phyloP scores from a whole-genome alignment of 768 basidiomycete species.

The Holtermanniella nyarrowii region DNA sequence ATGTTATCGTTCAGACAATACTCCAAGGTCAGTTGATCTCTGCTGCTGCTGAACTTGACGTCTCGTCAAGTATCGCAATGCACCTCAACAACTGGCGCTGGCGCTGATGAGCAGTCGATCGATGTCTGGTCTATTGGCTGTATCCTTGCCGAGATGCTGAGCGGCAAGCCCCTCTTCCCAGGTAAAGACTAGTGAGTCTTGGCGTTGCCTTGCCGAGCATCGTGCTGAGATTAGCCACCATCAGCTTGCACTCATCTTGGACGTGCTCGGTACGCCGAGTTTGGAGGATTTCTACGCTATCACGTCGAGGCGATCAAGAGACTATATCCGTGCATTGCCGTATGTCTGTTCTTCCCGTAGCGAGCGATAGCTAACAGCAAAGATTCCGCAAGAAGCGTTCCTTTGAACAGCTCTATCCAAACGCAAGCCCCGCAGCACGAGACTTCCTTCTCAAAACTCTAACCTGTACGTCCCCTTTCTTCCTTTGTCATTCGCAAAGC shows the following conservation, averaged over 20 bases:
- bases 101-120: constrained; percentile 28
- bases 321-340: constrained; percentile 88
- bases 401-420: constrained; percentile 78
- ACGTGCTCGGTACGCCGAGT: constrained; percentile 92
- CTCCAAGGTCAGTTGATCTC: constrained; percentile 54
- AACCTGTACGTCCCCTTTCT: constrained; percentile 50
- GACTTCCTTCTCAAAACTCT: constrained; percentile 65
- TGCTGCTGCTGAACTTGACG: no score
- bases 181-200: constrained; percentile 64
- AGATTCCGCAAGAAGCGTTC: constrained; percentile 72
- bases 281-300: constrained; percentile 98
- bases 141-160: constrained; percentile 82
- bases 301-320: constrained; percentile 77
- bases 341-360: constrained; percentile 6
- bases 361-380: background rate
- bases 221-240: constrained; percentile 61
- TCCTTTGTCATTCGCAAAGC: background rate
- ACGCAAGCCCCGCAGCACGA: constrained; percentile 67
- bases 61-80: no score
- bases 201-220: background rate
- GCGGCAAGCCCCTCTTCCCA: constrained; percentile 89
- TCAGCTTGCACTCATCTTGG: constrained; percentile 87
- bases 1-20: constrained; percentile 99
- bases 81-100: no score
- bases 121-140: constrained; percentile 45